Base-by-base conservation (phyloP, 75 land plant genomes). In the Pinus tabuliformis region DNA sequence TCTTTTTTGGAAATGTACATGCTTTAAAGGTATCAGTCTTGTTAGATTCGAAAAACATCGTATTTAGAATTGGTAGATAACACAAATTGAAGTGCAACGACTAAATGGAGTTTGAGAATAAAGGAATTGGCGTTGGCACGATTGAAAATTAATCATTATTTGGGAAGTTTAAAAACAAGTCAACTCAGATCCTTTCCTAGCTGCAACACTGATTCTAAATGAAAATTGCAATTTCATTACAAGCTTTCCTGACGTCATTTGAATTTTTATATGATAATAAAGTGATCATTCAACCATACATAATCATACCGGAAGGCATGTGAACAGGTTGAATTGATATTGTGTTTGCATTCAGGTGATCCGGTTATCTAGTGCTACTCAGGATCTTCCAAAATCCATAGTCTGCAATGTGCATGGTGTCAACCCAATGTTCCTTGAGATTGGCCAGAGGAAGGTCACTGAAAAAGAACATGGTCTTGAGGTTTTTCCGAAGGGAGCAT, bases 381-480 rank as follows among this genome's bases (percentile, higher is more conserved):
- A 91, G 71, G 81, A 87, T 39, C 86, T 89, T 71, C 91, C 97
- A 24, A 86, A 88, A 59, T 94, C 97, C 45, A 77, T 86, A 15
- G 72, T 94, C 66, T 94, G 92, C 82, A 91, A 94, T 89, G 97
- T 94, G 30, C 94, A 94, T 82, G 97, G 94, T 54, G 94, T 91
- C 70, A 94, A 92, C 59, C 97, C 92, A 14, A 94, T 78, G 61
- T 94, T 91, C 73, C 84, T 94, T 80, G 89, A 91, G 65, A 87
- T 90, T 68, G 94, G 94, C 21, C 79, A 83, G 78, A 83, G 45
- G 62, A 86, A 81, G 78, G 75, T 56, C 56, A 85, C 75, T 56
- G 90, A 84, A 37, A 83, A 74, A n/a, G 76, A 84, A 42, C 62
- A 62, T 56, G 89, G 90, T 12, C 20, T 66, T 4, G 45, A 63